Base-by-base conservation (phyloP, 2,329 filamentous ascomycete species). In the Fusarium subtropicale region DNA sequence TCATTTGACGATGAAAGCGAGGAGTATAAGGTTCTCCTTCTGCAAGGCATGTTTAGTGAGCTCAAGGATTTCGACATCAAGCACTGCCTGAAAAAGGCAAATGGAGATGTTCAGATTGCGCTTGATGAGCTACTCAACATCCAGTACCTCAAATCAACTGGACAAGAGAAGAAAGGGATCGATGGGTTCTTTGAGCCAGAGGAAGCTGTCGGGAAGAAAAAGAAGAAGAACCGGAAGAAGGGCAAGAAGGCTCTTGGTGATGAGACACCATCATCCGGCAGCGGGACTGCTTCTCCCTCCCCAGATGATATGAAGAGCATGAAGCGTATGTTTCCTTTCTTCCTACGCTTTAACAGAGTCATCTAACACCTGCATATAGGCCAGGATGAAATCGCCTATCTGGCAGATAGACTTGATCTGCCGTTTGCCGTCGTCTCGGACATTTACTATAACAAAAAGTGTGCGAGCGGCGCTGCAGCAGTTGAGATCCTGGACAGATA, bases 61-160 rank as follows among this genome's bases (percentile, higher is more conserved):
- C 82, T 94, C 42, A 90, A 89, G 47, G 81, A 81, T 0, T 87
- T 89, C 48, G 90, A 92, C 42, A 84, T 97, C 30, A 81, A 82
- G 42, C 86, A 90, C 66, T 87, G 89, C 0, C 79, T 97, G 52
- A 88, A 87, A 69, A 92, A 92, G 74, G 87, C 85, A 31, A 84
- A 87, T 13, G 88, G 90, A 1, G 88, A 93, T 69, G 87, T 92
- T 39, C 87, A 90, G 60, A 83, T 84, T 16, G 88, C 93, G 2
- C 89, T 97, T 66, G 93, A 97, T 72, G 89, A 93, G 61, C 82
- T 98, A 15, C 85, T 97, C 33, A 97, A 92, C 69, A 84, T 93
- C 16, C 88, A 92, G 22, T 93, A 91, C 74, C 89, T 97, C 7
- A 88, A 93, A 60, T 88, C 93, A 59, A 86, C 84, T 1, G 87